Percentiles rank a stretch among this genome's conserved stretches.
Evolutionary conservation across 2,329 filamentous ascomycete genomes (phyloP).

Genomic region (Paecilomyces formosus): DNA sequence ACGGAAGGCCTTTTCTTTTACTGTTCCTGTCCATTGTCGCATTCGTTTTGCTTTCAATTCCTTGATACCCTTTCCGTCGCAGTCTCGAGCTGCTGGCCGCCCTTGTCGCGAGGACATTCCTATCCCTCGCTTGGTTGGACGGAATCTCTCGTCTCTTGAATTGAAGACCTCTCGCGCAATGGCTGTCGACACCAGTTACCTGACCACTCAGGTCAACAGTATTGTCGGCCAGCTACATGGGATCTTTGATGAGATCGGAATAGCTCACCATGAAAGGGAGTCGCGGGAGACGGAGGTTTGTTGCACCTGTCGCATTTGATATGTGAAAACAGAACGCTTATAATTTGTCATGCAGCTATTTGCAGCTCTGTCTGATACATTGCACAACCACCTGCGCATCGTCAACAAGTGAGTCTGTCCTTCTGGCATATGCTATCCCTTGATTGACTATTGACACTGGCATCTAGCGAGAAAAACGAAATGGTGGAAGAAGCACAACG

Average conservation of each 20-base stretch:
- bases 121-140: neutral
- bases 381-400: slow-evolving; percentile 79
- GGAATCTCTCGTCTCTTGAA: slow-evolving; percentile 1
- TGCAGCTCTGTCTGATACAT: slow-evolving; percentile 78
- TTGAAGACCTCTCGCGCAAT: slow-evolving; percentile 16
- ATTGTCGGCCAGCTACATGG: slow-evolving; percentile 91
- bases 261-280: slow-evolving; percentile 89
- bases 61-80: neutral
- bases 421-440: neutral
- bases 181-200: slow-evolving; percentile 81
- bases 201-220: slow-evolving; percentile 89
- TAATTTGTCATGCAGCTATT: slow-evolving; percentile 59
- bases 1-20: neutral
- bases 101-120: neutral
- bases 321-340: slow-evolving; percentile 8
- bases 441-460: slow-evolving; percentile 7
- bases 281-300: slow-evolving; percentile 79
- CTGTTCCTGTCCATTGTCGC: neutral
- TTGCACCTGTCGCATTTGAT: slow-evolving; percentile 6
- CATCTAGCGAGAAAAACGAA: slow-evolving; percentile 68
- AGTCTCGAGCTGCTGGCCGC: neutral
- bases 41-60: neutral
- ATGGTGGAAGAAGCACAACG: slow-evolving; percentile 84
- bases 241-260: slow-evolving; percentile 94
- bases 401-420: slow-evolving; percentile 56